These are phyloP conservation scores for Blastobotrys parvus DNA, from an alignment of 805 yeast species.

Conservation along the genomic window DNA sequence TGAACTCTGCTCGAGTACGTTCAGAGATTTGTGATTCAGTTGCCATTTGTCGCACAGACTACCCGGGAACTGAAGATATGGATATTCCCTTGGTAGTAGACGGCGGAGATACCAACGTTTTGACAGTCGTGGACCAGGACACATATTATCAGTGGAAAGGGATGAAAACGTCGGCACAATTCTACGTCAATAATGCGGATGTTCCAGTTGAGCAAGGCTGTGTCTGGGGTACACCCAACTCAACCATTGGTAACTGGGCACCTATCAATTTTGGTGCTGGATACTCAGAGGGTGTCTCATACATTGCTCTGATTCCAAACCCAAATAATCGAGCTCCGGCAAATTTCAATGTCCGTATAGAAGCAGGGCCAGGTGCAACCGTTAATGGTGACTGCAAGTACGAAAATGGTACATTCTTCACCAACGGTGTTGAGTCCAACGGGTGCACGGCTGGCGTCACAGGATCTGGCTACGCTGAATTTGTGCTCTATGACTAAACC, in stretches of 20 bases:
- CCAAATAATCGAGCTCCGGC: constrained; percentile 72
- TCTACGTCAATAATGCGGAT: constrained; percentile 96
- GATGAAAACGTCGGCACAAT: constrained; percentile 81
- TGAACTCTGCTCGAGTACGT: constrained; percentile 56
- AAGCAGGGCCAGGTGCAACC: constrained; percentile 52
- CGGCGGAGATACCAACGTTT: constrained; percentile 56
- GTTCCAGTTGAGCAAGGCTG: constrained; percentile 85
- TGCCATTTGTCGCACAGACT: constrained; percentile 95
- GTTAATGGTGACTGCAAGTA: constrained; percentile 73
- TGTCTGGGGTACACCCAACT: constrained; percentile 77
- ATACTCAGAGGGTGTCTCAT: constrained; percentile 59
- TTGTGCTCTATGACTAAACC: constrained; percentile 82
- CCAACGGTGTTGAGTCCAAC: constrained; percentile 58
- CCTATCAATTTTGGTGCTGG: constrained; percentile 95
- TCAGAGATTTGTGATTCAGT: constrained; percentile 56
- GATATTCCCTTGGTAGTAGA: constrained; percentile 79
- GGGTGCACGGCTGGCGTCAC: constrained; percentile 95
- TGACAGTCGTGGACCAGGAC: constrained; percentile 74
- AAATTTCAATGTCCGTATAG: constrained; percentile 72
- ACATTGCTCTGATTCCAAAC: constrained; percentile 88
- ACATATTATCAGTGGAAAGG: constrained; percentile 79
- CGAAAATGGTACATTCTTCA: constrained; percentile 68
- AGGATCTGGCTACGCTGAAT: constrained; percentile 69
- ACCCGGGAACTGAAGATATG: constrained; percentile 99
- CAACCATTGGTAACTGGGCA: constrained; percentile 96